Base-by-base conservation (phyloP, 2,329 filamentous ascomycete genomes). In the Talaromyces sp. region DNA sequence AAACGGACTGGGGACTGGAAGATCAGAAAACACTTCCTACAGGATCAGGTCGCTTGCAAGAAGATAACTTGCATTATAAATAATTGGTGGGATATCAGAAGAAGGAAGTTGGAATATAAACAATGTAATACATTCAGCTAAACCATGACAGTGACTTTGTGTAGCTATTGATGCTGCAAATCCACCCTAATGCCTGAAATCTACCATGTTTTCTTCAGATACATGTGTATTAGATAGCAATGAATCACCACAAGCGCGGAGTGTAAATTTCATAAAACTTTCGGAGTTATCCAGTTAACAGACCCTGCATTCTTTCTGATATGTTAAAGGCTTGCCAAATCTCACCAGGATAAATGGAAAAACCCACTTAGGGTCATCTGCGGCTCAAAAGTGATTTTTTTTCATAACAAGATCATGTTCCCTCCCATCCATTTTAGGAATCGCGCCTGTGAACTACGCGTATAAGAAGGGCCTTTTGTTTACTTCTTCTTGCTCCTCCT, bases 391-490 rank as follows among this genome's bases (percentile, higher is more conserved):
- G 16, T 40, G 6, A 36, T 36, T 23, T 36, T 36, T 36, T 36
- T 36, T 36, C 34, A 36, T 12, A 40, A 40, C 34, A 40, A 40
- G 14, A 40, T 40, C 16, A 40, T 14, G 12, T 14, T 36, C 14
- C 2, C 5, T 40, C 5, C 36, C 16, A 52, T 57, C 60, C 55
- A 6, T 31, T 57, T 58, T 44, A 5, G 60, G 60, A 34, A 61
- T 54, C 60, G 50, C 60, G 47, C 18, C 16, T 7, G 23, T 23
- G 23, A 36, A 4, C 53, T 40, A 36, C 53, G 28, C 18, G 14
- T 9, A 14, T 7, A 31, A 33, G 18, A n/a, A 12, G 23, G 18
- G 2, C 7, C 12, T 57, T 30, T n/a, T 42, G 30, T 42, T 57
- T 28, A 33, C 28, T 33, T 12, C 28, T 50, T 8, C 12, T 34